These are phyloP conservation scores for Cornus florida DNA, from an alignment of 148 eudicot genomes.

Conservation along the genomic window DNA sequence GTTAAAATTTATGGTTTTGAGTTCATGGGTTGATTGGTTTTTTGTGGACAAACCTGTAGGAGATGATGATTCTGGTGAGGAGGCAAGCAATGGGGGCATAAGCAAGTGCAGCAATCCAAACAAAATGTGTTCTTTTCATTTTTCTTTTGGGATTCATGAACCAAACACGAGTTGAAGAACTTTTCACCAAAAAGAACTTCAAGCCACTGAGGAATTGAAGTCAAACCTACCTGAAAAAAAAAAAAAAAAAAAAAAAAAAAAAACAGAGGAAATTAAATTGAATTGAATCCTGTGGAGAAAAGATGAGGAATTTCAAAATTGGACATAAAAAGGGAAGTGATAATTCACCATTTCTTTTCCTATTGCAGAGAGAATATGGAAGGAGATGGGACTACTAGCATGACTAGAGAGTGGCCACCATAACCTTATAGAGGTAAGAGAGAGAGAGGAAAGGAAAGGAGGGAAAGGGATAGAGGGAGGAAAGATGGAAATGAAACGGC, in stretches of 20 bases:
- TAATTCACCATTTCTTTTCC: conserved; percentile 6
- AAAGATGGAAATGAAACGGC: background rate
- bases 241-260: background rate
- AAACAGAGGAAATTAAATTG: no score
- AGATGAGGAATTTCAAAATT: background rate
- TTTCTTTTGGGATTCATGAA: conserved; percentile 34
- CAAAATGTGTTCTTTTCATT: conserved; percentile 51
- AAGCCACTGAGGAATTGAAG: conserved; percentile 39
- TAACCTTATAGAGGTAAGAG: background rate
- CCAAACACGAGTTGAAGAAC: conserved; percentile 49
- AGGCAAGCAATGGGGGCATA: conserved; percentile 46
- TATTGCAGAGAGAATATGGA: background rate
- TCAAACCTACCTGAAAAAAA: conserved; percentile 33
- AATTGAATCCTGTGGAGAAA: background rate
- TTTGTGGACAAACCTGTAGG: conserved; percentile 35
- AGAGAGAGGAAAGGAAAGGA: background rate
- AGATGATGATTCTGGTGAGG: conserved; percentile 42
- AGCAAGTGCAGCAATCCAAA: conserved; percentile 43
- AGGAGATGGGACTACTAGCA: background rate
- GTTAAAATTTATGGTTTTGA: background rate
- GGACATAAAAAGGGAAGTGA: background rate
- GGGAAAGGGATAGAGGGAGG: background rate
- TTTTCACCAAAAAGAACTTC: conserved; percentile 36
- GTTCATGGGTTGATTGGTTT: background rate
- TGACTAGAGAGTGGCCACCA: background rate